Evolutionary conservation across 2,329 filamentous ascomycete genomes (phyloP).

Genomic region (Aspergillus carbonarius): DNA sequence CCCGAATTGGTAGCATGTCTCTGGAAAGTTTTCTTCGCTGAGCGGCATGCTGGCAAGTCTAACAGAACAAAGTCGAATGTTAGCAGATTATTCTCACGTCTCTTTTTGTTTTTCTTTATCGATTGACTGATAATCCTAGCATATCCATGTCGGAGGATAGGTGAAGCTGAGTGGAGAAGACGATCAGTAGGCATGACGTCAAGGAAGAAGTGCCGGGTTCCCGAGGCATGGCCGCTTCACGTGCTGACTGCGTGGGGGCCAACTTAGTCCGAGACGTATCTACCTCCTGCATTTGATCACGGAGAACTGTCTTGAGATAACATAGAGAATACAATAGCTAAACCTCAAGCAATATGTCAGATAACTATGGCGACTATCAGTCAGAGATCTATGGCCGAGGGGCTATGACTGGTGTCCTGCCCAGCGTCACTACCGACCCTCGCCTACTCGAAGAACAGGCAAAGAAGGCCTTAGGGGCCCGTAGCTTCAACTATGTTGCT

Average conservation of each 20-base stretch:
- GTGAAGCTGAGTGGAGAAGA: neutral
- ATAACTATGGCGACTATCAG: conserved; percentile 48
- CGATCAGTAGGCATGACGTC: neutral
- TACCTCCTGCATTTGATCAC: neutral
- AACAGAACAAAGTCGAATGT: too few relatives aligned
- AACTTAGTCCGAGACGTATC: neutral
- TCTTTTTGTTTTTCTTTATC: too few relatives aligned
- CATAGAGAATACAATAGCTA: neutral
- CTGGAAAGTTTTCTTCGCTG: too few relatives aligned
- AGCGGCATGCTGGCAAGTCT: too few relatives aligned
- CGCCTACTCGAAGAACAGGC: conserved; percentile 59
- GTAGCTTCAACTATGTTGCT: conserved; percentile 60
- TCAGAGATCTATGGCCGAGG: conserved; percentile 54
- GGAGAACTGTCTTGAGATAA: neutral
- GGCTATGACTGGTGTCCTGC: conserved; percentile 49
- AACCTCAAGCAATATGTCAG: conserved; percentile 23
- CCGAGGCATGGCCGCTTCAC: neutral
- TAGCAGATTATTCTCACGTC: too few relatives aligned
- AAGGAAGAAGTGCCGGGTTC: neutral
- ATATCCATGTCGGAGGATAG: too few relatives aligned
- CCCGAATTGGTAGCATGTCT: too few relatives aligned
- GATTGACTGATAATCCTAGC: too few relatives aligned
- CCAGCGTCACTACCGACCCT: conserved; percentile 59
- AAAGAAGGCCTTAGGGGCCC: conserved; percentile 46
- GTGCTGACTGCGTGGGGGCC: neutral